phyloP scores from a whole-genome alignment of 2,329 filamentous ascomycete species.

The Sporothrix sp. region DNA sequence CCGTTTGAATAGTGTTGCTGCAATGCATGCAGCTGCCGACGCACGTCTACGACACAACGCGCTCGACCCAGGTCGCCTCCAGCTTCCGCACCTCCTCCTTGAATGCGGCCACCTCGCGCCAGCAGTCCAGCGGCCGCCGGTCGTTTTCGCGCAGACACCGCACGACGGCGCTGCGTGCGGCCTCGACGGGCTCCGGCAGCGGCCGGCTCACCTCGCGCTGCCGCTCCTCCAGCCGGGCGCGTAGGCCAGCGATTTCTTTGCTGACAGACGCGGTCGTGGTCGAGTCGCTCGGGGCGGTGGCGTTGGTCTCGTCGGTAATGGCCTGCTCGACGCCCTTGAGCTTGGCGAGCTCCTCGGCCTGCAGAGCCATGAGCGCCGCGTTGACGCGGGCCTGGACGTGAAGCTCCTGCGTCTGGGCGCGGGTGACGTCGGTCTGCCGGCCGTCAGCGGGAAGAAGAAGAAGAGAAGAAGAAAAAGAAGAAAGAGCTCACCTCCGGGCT shows the following conservation, averaged over 20 bases:
- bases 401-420: constrained; percentile 72
- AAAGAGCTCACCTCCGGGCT: constrained; percentile 65
- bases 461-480: not conserved
- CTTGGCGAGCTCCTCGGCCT: constrained; percentile 57
- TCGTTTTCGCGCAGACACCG: constrained; percentile 77
- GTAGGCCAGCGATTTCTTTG: constrained; percentile 50
- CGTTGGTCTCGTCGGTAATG: constrained; percentile 12
- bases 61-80: constrained; percentile 82
- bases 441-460: not conserved
- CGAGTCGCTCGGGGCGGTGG: not conserved
- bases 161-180: constrained; percentile 65
- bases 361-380: constrained; percentile 72
- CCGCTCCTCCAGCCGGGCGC: constrained; percentile 48
- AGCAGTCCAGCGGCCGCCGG: constrained; percentile 83
- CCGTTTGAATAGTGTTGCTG: not conserved
- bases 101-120: constrained; percentile 83
- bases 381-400: constrained; percentile 82
- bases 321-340: constrained; percentile 43
- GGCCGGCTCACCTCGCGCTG: constrained; percentile 54
- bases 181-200: constrained; percentile 61
- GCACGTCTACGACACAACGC: constrained; percentile 53
- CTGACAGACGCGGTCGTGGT: constrained; percentile 33
- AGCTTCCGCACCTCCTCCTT: constrained; percentile 79
- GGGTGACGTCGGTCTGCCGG: constrained; percentile 73
- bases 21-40: too few relatives aligned